Base-by-base conservation (phyloP, 1,284 basidiomycete genomes). In the Boletellus sp. region DNA sequence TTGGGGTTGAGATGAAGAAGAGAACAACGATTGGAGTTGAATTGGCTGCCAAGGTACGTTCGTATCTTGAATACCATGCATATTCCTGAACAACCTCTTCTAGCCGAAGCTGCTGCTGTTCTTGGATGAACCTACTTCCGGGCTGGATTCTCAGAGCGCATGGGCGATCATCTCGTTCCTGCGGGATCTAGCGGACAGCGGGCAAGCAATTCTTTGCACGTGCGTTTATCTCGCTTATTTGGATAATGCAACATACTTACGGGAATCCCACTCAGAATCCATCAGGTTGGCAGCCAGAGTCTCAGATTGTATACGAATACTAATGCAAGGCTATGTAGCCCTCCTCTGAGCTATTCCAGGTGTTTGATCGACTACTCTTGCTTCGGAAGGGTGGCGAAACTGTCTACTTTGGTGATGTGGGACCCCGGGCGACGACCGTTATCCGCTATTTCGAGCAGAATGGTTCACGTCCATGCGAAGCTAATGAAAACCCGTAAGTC, bases 61-160 rank as follows among this genome's bases (percentile, higher is more conserved):
- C 8, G 8, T 8, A n/a, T 8, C 10, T 38, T 6, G 21, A 39
- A 4, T 4, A 6, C 17, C 21, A 1, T 8, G 30, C 7, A 14
- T 3, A 25, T n/a, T 10, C 16, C 10, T 19, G 20, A 37, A 37
- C 36, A 13, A 11, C 21, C 21, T 14, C 13, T 27, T 20, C 8
- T 20, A 47, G 46, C 46, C 46, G 17, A 37, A 38, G 36, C 8
- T 47, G 3, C 36, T 47, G 5, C n/a, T 47, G n/a, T 45, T 47
- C 25, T 23, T 47, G 23, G 46, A 47, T 8, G 46, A 45, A 17
- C 38, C 38, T 1, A 91, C 87, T 0, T 90, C 87, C 10, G 91
- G 93, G 36, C 72, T 95, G 22, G 92, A 94, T 63, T 91, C 89
- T 2, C 91, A 94, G 62, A 87, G 83, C 40, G 91, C 93, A 0